Conservation (phyloP, 2,329 filamentous ascomycete species). For the Claviceps sp. region DNA sequence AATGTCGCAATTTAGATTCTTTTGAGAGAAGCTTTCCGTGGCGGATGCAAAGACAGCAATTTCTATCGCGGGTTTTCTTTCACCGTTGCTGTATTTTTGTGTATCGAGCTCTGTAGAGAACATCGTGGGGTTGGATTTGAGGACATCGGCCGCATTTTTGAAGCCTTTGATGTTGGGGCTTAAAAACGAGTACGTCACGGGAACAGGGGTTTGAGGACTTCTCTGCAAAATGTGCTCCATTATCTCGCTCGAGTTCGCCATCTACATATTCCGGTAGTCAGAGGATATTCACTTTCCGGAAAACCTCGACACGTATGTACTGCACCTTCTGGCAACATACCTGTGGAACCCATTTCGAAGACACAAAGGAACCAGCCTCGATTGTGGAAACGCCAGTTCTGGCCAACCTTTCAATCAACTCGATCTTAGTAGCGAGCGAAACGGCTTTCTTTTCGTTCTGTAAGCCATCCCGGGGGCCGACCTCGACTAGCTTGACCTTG, state of each 20-base stretch:
- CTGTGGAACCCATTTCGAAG: constrained; percentile 76
- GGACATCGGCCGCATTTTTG: constrained; percentile 43
- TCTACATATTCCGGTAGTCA: constrained; percentile 31
- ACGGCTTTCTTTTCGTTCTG: constrained; percentile 71
- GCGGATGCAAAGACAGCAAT: constrained; percentile 72
- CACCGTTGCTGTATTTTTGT: constrained; percentile 20
- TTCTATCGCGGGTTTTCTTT: constrained; percentile 42
- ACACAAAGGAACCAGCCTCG: constrained; percentile 71
- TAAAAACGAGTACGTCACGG: constrained; percentile 67
- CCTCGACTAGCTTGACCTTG: constrained; percentile 58
- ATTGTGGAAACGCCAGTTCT: constrained; percentile 58
- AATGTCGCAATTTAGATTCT: constrained; percentile 73
- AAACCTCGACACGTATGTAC: neutral
- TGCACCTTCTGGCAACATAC: constrained; percentile 23
- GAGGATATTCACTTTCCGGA: neutral
- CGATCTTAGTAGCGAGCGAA: constrained; percentile 58
- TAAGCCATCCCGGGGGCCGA: constrained; percentile 73
- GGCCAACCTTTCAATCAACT: constrained; percentile 57
- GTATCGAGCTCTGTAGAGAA: constrained; percentile 38
- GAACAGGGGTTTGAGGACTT: constrained; percentile 37
- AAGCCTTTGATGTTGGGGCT: constrained; percentile 66
- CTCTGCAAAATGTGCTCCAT: constrained; percentile 52
- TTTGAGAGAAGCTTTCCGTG: constrained; percentile 66
- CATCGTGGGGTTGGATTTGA: constrained; percentile 36
- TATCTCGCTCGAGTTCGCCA: constrained; percentile 67